Evolutionary conservation across 2,329 filamentous ascomycete species (phyloP).

Genomic region (Dactylellina drechsleri): DNA sequence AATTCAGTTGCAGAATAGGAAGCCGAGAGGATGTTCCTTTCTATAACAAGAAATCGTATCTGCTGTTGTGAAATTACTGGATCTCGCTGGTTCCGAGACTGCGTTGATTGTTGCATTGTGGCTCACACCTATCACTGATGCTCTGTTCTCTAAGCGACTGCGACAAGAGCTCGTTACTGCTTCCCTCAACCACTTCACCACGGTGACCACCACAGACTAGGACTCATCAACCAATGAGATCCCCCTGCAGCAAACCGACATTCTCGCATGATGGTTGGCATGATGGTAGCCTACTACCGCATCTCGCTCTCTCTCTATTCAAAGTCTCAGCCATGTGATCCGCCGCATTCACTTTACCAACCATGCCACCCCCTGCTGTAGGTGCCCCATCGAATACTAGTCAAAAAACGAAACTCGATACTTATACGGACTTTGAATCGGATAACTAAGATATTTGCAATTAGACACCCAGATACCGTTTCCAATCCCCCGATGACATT

Average conservation of each 20-base stretch:
- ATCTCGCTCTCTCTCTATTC: not conserved
- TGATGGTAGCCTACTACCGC: not conserved
- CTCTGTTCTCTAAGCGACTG: not conserved
- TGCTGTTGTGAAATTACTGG: too few relatives aligned
- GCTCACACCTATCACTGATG: not conserved
- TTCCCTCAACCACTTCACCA: not conserved
- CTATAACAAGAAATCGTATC: too few relatives aligned
- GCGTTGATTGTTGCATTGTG: slow-evolving; percentile 21
- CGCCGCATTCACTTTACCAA: not conserved
- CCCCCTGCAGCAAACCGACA: not conserved
- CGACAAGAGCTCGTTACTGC: slow-evolving; percentile 7
- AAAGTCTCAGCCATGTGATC: slow-evolving; percentile 17
- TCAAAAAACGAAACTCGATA: too few relatives aligned
- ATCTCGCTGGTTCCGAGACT: not conserved
- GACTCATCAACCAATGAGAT: slow-evolving; percentile 1
- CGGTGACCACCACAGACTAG: not conserved
- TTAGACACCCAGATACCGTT: slow-evolving; percentile 48
- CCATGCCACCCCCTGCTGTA: slow-evolving; percentile 38
- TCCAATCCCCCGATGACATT: slow-evolving; percentile 42
- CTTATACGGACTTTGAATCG: not conserved
- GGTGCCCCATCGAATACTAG: not conserved
- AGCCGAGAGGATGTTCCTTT: too few relatives aligned
- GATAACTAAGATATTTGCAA: not conserved
- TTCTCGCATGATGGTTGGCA: slow-evolving; percentile 2
- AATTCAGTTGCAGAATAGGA: too few relatives aligned